Evolutionary conservation across 164 flowering plant species (phyloP), one percentile per base, ranked within the genome.

Genomic region (Pachysandra terminalis): DNA sequence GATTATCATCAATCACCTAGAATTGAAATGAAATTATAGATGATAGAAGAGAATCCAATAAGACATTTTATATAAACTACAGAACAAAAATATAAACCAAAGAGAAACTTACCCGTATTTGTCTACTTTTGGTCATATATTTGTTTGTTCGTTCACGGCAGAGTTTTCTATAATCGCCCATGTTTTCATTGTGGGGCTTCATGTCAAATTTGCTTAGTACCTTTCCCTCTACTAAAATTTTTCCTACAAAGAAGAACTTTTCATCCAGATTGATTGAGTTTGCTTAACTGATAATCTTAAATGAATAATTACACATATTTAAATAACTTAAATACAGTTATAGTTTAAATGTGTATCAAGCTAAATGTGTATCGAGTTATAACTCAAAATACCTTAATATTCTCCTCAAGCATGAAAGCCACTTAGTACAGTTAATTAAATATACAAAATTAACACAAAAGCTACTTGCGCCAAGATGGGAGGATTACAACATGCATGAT

Each of bases 111-210:
- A 87, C 96, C 90, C 86, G 87, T 68, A 85, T 79, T 81, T 90
- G 94, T 84, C 98, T 83, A 60, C 16, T 78, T 77, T 80, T 90
- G 59, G 74, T 75, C 85, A 77, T 85, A 52, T 81, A 90, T 63
- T 87, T 90, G 45, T 73, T 84, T 65, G 95, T 88, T 68, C 98
- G 67, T 69, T 89, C 93, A 65, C 96, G 91, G 64, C 96, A 93
- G 64, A 89, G 78, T 73, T 83, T 87, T 22, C 90, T 78, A 78
- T 90, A 93, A 66, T 72, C 80, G 70, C 79, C 88, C 57, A 90
- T 65, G 68, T 80, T 80, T 55, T 81, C 80, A 72, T 78, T 68
- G 41, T 81, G 85, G 63, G 90, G 98, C 82, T 78, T 86, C 93
- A 93, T 86, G 74, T 93, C 96, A 85, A 93, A 90, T 76, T 86